Conservation (phyloP, 257 asterid genomes). For the Leonotis leonurus region DNA sequence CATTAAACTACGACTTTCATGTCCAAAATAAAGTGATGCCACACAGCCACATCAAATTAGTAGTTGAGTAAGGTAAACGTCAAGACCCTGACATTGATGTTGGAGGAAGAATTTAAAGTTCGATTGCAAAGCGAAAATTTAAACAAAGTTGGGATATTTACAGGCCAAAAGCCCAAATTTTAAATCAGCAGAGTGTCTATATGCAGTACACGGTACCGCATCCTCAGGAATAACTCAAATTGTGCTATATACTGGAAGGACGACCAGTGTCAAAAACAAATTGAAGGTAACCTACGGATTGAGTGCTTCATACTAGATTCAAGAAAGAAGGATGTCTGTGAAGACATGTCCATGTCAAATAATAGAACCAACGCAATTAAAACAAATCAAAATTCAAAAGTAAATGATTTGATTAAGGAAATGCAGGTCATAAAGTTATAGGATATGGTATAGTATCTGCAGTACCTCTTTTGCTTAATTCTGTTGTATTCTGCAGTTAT, state of each 20-base stretch:
- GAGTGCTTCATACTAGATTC: slow-evolving; percentile 1
- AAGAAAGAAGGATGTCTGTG: neutral
- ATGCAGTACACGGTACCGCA: neutral
- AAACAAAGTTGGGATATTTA: no score
- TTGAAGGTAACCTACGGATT: neutral
- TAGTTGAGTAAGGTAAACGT: no score
- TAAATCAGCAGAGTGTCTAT: neutral
- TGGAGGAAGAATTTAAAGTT: no score
- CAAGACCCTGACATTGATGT: no score
- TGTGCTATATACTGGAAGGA: neutral
- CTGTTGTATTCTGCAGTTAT: slow-evolving; percentile 62
- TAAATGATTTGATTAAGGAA: slow-evolving; percentile 7
- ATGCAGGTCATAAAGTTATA: neutral
- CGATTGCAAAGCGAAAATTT: no score
- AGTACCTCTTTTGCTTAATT: slow-evolving; percentile 68
- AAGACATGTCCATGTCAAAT: neutral
- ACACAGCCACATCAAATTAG: no score
- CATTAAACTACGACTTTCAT: no score
- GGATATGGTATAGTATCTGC: neutral
- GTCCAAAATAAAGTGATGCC: no score
- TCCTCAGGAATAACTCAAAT: neutral
- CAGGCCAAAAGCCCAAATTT: no score
- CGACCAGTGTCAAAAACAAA: neutral
- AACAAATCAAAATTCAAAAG: neutral
- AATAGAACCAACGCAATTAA: neutral